phyloP scores from a whole-genome alignment of 768 basidiomycete genomes.

The Floccularia luteovirens region DNA sequence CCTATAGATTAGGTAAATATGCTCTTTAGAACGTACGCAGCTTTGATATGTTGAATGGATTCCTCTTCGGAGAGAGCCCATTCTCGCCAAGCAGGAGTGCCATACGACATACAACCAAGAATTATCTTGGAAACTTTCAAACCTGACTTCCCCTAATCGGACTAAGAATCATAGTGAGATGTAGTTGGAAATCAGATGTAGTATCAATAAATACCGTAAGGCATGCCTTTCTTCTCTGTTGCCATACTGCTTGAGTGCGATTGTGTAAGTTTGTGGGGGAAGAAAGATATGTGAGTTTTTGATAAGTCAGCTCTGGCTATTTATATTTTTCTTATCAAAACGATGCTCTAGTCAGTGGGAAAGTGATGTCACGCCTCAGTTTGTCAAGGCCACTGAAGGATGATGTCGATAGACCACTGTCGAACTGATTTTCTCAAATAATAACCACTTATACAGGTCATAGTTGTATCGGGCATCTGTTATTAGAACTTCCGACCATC shows the following conservation, averaged over 20 bases:
- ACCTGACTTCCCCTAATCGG: conserved; percentile 42
- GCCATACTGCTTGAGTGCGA: neutral
- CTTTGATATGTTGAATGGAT: conserved; percentile 44
- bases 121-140: conserved; percentile 60
- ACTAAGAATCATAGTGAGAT: conserved; percentile 18
- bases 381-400: too few species aligned
- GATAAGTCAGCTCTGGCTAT: neutral
- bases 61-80: conserved; percentile 43
- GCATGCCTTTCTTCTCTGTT: conserved; percentile 12
- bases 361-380: too few species aligned
- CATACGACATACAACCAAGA: conserved; percentile 60
- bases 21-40: conserved; percentile 4
- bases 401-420: too few species aligned
- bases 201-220: conserved; percentile 14
- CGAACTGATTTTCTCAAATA: too few species aligned
- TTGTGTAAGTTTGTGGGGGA: neutral
- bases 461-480: too few species aligned
- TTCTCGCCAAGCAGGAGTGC: conserved; percentile 39
- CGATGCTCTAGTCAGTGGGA: too few species aligned
- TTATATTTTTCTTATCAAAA: too few species aligned
- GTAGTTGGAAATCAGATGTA: neutral
- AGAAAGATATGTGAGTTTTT: neutral
- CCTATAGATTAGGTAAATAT: neutral
- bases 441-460: too few species aligned
- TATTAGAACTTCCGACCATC: too few species aligned